These are phyloP conservation scores for Penicillium frequentans DNA, from an alignment of 2,329 filamentous ascomycete genomes.

Conservation along the genomic window DNA sequence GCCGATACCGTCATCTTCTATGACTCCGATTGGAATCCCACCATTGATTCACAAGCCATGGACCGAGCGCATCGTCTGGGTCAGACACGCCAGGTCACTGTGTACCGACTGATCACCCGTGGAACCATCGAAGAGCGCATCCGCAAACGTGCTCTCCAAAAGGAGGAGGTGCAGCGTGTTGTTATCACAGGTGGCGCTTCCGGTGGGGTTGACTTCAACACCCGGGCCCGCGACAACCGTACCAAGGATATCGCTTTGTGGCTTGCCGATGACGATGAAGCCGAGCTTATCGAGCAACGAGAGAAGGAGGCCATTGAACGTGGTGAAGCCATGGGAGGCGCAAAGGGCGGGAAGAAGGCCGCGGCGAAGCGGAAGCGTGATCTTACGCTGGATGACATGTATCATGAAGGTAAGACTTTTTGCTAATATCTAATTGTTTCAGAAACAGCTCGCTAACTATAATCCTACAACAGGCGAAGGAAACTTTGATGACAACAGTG, in stretches of 20 bases:
- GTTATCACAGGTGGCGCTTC: conserved; percentile 85
- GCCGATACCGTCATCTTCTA: conserved; percentile 99
- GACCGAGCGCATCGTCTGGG: conserved; percentile 96
- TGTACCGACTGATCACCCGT: conserved; percentile 94
- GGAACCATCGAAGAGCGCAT: conserved; percentile 98
- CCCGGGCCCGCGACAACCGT: conserved; percentile 82
- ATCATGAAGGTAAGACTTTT: conserved; percentile 82
- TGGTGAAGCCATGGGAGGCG: conserved; percentile 62
- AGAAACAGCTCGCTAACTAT: conserved; percentile 6
- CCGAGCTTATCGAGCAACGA: conserved; percentile 86
- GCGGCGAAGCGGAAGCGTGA: conserved; percentile 60
- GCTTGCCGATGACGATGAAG: conserved; percentile 96
- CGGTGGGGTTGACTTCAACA: conserved; percentile 93
- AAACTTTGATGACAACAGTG: conserved; percentile 83
- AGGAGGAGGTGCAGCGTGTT: conserved; percentile 97
- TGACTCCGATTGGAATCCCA: conserved; percentile 99
- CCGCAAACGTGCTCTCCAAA: conserved; percentile 92
- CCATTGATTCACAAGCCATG: conserved; percentile 98
- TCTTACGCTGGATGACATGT: conserved; percentile 87
- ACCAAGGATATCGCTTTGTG: conserved; percentile 99
- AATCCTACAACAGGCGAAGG: conserved; percentile 72
- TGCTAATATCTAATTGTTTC: background rate
- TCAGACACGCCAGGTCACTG: conserved; percentile 92
- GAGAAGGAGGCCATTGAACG: conserved; percentile 78
- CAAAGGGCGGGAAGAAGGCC: conserved; percentile 62